Evolutionary conservation across 2,329 filamentous ascomycete species (phyloP), one percentile per base, ranked within the genome.

Genomic region (Leptographium wingfieldii): DNA sequence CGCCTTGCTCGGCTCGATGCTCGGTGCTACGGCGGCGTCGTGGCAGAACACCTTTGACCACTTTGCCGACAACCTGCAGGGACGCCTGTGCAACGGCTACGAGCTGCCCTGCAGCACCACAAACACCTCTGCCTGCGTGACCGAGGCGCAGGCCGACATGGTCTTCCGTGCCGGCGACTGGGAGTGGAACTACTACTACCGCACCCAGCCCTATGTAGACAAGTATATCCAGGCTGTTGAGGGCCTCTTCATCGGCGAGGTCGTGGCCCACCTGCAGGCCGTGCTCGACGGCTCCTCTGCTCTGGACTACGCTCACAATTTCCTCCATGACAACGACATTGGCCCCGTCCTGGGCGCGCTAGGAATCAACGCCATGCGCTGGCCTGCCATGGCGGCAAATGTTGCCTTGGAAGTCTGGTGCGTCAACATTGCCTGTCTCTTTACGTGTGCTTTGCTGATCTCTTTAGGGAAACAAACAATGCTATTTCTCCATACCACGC

Each of bases 31-130:
- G 11, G 16, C 31, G 14, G 14, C 29, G n/a, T 31, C 22, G 11
- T 60, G 58, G 58, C 58, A 60, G 46, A 33, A 5, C 14, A 60
- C 58, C 54, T 52, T 60, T 43, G 58, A 60, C 58, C 58, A 60
- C 58, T 60, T 60, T 25, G 19, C 43, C 54, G 58, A 60, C 58
- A 60, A 60, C 54, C 56, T 60, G 54, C 58, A 60, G 54, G 58
- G 54, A 16, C 54, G 58, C 27, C 46, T 55, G 16, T 60, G 58
- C 58, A 60, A 59, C 46, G 58, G 58, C 53, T 59, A 59, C 33
- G 5, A 10, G 25, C 58, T 59, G 43, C 58, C 58, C n/a, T 59
- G 58, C 58, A 59, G 58, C 46, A 22, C 19, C 1, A 33, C 22
- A 43, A 19, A 51, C 31, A 2, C 1, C 22, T 43, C 22, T 31